phyloP scores from a whole-genome alignment of 352 stramenopile species.

The Globisporangium nodosum region DNA sequence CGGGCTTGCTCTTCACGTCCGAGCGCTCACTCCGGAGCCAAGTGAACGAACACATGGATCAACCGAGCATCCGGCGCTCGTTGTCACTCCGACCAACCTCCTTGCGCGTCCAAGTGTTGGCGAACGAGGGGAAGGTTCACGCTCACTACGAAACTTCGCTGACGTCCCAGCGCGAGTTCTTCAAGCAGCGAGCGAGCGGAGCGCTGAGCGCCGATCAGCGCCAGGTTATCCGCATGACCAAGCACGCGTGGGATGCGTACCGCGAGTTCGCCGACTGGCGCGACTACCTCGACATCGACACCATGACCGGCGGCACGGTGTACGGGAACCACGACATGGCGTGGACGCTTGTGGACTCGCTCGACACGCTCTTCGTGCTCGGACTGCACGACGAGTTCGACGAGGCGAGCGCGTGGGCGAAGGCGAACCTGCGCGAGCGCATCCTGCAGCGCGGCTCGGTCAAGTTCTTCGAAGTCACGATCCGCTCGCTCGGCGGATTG shows the following conservation, averaged over 20 bases:
- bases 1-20: background rate
- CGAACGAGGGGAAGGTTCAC: no score
- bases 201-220: constrained; percentile 34
- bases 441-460: constrained; percentile 33
- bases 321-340: constrained; percentile 54
- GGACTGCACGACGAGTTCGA: constrained; percentile 59
- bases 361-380: constrained; percentile 68
- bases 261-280: constrained; percentile 26
- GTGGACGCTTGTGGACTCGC: constrained; percentile 51
- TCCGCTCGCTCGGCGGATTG: constrained; percentile 49
- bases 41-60: background rate
- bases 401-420: constrained; percentile 47
- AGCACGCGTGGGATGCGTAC: constrained; percentile 51
- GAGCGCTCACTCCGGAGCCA: background rate
- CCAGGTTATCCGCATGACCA: constrained; percentile 46
- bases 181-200: constrained; percentile 10
- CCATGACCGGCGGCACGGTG: constrained; percentile 15
- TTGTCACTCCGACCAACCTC: background rate
- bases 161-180: constrained; percentile 19
- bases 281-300: constrained; percentile 32
- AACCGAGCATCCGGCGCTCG: background rate
- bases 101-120: background rate
- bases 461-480: constrained; percentile 61
- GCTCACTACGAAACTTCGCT: no score
- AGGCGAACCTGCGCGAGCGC: constrained; percentile 24